Base-by-base conservation (phyloP, 108 stramenopile species). In the Skeletonema menzelii region DNA sequence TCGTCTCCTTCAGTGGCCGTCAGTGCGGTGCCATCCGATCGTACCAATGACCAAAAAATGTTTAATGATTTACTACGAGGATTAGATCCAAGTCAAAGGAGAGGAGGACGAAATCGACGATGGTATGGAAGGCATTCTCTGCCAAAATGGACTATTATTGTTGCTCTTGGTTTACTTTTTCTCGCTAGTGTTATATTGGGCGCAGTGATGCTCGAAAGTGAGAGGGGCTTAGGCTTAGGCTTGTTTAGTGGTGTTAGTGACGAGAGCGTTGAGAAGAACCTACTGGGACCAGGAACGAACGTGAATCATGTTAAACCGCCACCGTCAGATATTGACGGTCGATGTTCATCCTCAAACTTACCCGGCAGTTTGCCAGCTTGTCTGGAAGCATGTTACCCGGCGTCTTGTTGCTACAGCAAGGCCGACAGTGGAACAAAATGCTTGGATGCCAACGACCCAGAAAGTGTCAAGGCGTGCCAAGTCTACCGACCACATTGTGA, bases 321-420 rank as follows among this genome's bases (percentile, higher is more conserved):
- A 8, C 74, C 74, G 4, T 20, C 46, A 1, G 74, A 75, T 34
- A 67, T 75, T 55, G 66, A 47, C 37, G 74, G 59, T 0, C 65
- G 67, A 3, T 75, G 74, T 32, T 75, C 74, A 5, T 28, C 74
- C 35, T 75, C 74, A 3, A 75, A 75, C 42, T 62, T 75, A 20
- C 74, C 74, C 5, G 74, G 66, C n/a, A 60, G 66, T 30, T 13
- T 75, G 14, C 61, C 66, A 10, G 74, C 57, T 1, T 75, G 74
- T 35, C 49, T 67, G 26, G 44, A 46, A 19, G 66, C 74, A 1
- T 75, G 74, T 27, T 27, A 62, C 1, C 66, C 74, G 14, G 47
- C 74, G 20, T 49, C 66, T 0, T 75, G 74, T 38, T 75, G 74
- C 34, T 75, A 75, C 62, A 17, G 24, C 13, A 38, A 26, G 1